A percentile compares a stretch with the other conserved stretches of the same genome.
phyloP scores from a whole-genome alignment of 1,139 yeast species.

The Candida dubliniensis region DNA sequence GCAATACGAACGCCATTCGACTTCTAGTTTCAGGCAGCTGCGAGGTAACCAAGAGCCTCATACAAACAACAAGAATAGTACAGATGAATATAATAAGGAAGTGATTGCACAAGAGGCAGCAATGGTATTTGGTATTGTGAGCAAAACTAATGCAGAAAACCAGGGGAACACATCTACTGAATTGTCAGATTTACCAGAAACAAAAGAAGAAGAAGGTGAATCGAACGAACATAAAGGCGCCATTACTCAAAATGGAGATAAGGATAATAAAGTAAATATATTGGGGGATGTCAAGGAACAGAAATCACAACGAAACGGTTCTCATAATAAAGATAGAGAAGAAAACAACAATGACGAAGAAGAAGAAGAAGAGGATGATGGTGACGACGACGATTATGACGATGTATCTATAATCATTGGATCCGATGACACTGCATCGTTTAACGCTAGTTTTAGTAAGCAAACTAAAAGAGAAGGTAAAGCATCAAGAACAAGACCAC shows the following conservation, averaged over 20 bases:
- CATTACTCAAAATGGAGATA: too few species aligned
- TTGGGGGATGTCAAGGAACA: neutral
- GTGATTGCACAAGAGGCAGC: slow-evolving; percentile 45
- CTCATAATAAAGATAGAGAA: slow-evolving; percentile 14
- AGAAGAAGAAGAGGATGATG: slow-evolving; percentile 28
- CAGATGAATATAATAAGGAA: slow-evolving; percentile 16
- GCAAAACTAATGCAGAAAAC: slow-evolving; percentile 19
- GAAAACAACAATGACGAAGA: slow-evolving; percentile 18
- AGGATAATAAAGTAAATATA: too few species aligned
- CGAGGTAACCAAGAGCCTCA: neutral
- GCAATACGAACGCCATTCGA: slow-evolving; percentile 11
- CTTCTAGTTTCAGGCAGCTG: too few species aligned
- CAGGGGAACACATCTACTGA: slow-evolving; percentile 31
- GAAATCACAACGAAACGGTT: neutral
- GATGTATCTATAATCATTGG: slow-evolving; percentile 46
- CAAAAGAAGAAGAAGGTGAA: slow-evolving; percentile 10
- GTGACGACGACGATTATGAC: slow-evolving; percentile 41
- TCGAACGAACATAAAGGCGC: slow-evolving; percentile 6
- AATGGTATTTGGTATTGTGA: slow-evolving; percentile 47
- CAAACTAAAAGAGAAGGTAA: slow-evolving; percentile 13
- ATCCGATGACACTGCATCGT: slow-evolving; percentile 36
- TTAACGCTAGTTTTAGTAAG: slow-evolving; percentile 13
- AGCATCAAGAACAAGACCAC: slow-evolving; percentile 3
- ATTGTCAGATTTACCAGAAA: slow-evolving; percentile 21
- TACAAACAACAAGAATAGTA: slow-evolving; percentile 1